phyloP scores from a whole-genome alignment of 257 asterid genomes.

The Nicotiana noctiflora region DNA sequence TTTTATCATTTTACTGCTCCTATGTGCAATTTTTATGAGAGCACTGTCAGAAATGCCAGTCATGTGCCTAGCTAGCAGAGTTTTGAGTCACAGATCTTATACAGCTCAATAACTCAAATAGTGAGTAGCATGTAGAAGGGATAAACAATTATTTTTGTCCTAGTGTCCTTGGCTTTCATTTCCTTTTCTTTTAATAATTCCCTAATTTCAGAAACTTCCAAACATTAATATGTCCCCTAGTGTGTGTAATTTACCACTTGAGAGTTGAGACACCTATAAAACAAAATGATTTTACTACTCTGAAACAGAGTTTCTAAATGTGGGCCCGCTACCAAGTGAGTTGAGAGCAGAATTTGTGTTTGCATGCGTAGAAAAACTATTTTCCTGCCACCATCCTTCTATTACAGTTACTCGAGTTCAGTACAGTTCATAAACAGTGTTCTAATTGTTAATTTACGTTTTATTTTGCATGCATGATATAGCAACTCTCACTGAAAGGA shows the following conservation, averaged over 20 bases:
- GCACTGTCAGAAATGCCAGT: constrained; percentile 8
- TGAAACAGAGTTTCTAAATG: neutral
- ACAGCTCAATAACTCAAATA: neutral
- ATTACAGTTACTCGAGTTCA: too few relatives aligned
- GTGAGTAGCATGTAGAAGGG: neutral
- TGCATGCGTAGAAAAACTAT: neutral
- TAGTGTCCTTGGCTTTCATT: neutral
- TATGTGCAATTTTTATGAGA: neutral
- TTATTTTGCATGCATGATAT: constrained; percentile 15
- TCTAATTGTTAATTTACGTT: neutral
- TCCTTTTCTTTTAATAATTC: neutral
- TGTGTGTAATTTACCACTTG: neutral
- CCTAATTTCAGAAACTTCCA: neutral
- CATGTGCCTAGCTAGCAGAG: neutral
- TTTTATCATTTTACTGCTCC: neutral
- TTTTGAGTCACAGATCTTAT: neutral
- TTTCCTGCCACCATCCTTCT: neutral
- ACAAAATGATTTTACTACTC: neutral
- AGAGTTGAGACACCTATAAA: neutral
- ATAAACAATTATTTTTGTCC: neutral
- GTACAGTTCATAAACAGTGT: neutral
- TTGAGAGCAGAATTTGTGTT: neutral
- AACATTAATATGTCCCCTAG: neutral
- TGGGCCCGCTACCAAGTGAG: neutral
- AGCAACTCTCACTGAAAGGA: constrained; percentile 97